Evolutionary conservation across 164 flowering plant species (phyloP).

Genomic region (Piper longum): DNA sequence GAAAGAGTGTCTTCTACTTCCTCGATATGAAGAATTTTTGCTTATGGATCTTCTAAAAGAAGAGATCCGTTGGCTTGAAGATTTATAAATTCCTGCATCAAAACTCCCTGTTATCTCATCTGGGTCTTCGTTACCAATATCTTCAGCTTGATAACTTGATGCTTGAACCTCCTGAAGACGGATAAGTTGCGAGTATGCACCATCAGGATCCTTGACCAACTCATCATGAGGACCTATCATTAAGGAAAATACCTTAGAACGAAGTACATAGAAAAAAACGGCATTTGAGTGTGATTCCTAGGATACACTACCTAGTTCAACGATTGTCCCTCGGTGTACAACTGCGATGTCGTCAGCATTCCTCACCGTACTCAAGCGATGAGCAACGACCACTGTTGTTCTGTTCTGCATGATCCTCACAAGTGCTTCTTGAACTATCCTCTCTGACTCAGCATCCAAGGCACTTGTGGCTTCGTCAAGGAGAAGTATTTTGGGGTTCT

Average conservation of each 20-base stretch:
- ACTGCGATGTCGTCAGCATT: conserved; percentile 55
- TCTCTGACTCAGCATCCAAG: conserved; percentile 56
- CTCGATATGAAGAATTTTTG: conserved; percentile 21
- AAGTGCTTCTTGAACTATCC: conserved; percentile 56
- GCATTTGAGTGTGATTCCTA: background rate
- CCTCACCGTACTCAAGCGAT: conserved; percentile 53
- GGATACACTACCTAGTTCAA: conserved; percentile 39
- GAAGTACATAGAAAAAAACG: background rate
- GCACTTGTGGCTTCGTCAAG: conserved; percentile 84
- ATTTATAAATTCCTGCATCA: conserved; percentile 8
- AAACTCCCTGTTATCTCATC: background rate
- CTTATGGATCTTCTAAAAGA: conserved; percentile 21
- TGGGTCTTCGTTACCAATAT: conserved; percentile 3
- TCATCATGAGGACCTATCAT: conserved; percentile 51
- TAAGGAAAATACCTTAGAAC: background rate
- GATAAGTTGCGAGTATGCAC: conserved; percentile 51
- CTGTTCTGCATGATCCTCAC: conserved; percentile 34
- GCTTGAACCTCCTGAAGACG: conserved; percentile 54
- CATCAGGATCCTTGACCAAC: conserved; percentile 36
- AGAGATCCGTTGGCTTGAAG: conserved; percentile 20
- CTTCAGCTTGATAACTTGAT: conserved; percentile 14
- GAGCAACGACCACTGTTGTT: conserved; percentile 67
- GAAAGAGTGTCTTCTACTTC: conserved; percentile 13
- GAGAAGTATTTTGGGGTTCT: conserved; percentile 62
- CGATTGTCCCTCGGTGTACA: conserved; percentile 46